A percentile compares a stretch with the other conserved stretches of the same genome.
phyloP scores from a whole-genome alignment of 176 grass and related monocot genomes.

The Alopecurus myosuroides region DNA sequence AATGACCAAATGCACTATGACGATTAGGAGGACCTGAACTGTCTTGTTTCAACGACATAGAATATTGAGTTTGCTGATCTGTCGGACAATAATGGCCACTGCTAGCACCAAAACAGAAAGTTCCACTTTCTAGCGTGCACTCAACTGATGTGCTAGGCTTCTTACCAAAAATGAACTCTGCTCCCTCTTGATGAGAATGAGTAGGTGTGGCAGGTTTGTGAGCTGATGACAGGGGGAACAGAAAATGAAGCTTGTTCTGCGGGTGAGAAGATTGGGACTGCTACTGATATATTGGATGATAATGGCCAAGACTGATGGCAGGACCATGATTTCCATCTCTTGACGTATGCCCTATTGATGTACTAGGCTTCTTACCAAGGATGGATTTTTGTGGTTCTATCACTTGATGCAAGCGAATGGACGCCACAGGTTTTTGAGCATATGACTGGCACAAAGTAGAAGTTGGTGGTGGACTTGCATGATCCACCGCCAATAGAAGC shows the following conservation, averaged over 20 bases:
- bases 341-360: conserved; percentile 2
- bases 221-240: conserved; percentile 12
- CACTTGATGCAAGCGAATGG: conserved; percentile 12
- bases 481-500: no score
- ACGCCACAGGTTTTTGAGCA: conserved; percentile 1
- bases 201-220: conserved; percentile 4
- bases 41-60: conserved; percentile 30
- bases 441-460: not conserved
- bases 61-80: conserved; percentile 32
- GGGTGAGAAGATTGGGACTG: conserved; percentile 20
- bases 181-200: conserved; percentile 17
- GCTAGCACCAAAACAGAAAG: conserved; percentile 28
- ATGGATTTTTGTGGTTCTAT: conserved; percentile 1
- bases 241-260: conserved; percentile 5
- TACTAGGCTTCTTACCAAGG: conserved; percentile 7
- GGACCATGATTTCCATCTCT: not conserved
- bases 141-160: conserved; percentile 22
- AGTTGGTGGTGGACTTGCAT: not conserved
- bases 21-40: conserved; percentile 15
- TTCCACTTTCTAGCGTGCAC: not conserved
- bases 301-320: not conserved
- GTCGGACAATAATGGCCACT: conserved; percentile 16
- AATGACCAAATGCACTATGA: conserved; percentile 23
- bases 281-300: not conserved
- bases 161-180: conserved; percentile 30